Evolutionary conservation across 108 stramenopile genomes (phyloP), one percentile per base, ranked within the genome.

Genomic region (Cyclotella atomus): DNA sequence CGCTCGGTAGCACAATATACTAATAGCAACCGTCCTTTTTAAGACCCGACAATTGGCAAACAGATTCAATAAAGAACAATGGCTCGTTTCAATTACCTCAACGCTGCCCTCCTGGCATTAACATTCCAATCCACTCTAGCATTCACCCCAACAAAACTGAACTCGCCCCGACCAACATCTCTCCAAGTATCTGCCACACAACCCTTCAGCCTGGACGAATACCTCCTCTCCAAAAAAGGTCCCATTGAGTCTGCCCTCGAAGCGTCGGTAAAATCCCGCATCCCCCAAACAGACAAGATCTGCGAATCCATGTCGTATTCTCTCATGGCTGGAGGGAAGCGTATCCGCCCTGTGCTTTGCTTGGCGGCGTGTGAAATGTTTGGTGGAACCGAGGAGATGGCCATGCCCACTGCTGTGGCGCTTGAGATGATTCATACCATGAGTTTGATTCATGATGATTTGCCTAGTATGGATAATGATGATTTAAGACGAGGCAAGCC

Each of bases 361-460:
- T 78, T 97, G 63, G 95, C 96, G 4, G 95, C 96, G 2, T 94
- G 91, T 60, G 97, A 98, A 83, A 96, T 97, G 95, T 94, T 97
- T 56, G 91, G 89, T 17, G 83, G 85, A 27, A 79, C 65, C 7
- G 79, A 89, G 55, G 90, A 89, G 59, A 81, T 43, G 20, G 95
- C 96, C 53, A 96, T 98, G 86, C 95, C 96, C 9, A 89, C 96
- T 10, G 97, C 96, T 12, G 92, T 97, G n/a, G 88, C 93, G 28
- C 57, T 96, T 66, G 97, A 98, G 84, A 98, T 98, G 97, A 98
- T 98, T 65, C 97, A 98, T 72, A 97, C 97, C 28, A 98, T 98
- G 97, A 92, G 91, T 70, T 84, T 98, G 27, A 98, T 97, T 61
- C 97, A 98, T 71, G 97, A 98, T 75, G 97, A 98, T 84, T 83